These are phyloP conservation scores for Trichoderma koningiopsis DNA, from an alignment of 2,329 filamentous ascomycete genomes.

Conservation along the genomic window DNA sequence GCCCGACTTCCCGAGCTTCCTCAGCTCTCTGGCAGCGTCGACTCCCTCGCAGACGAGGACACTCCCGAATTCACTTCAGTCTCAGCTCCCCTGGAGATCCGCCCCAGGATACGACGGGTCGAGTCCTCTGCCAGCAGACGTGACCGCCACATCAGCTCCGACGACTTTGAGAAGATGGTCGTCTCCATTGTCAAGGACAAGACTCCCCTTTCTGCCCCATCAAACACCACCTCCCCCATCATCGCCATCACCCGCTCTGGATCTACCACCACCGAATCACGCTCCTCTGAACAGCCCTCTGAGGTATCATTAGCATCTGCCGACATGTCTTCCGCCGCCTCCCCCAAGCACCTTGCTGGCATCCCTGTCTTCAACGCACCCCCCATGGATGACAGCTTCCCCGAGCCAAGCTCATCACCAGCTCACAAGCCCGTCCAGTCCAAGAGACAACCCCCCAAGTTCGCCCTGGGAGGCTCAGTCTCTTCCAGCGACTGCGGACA, in stretches of 20 bases:
- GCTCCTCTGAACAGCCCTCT: constrained; percentile 52
- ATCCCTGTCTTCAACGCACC: constrained; percentile 53
- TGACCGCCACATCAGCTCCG: constrained; percentile 87
- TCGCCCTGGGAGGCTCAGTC: constrained; percentile 77
- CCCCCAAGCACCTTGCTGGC: constrained; percentile 83
- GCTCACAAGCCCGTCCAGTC: constrained; percentile 68
- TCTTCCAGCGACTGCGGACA: constrained; percentile 65
- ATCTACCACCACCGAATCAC: constrained; percentile 49
- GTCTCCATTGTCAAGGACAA: constrained; percentile 90
- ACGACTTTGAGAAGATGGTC: constrained; percentile 92
- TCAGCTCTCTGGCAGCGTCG: constrained; percentile 75
- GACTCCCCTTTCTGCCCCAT: constrained; percentile 53
- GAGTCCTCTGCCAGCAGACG: constrained; percentile 72
- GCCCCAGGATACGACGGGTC: constrained; percentile 69
- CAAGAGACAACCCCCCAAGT: constrained; percentile 63
- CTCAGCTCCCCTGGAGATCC: constrained; percentile 60
- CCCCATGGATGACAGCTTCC: constrained; percentile 57
- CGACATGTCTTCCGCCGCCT: constrained; percentile 45
- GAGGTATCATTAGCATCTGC: constrained; percentile 37
- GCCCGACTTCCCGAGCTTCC: constrained; percentile 59
- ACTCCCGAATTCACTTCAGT: constrained; percentile 59
- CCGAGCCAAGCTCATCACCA: constrained; percentile 60
- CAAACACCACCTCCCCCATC: constrained; percentile 35
- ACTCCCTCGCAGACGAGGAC: constrained; percentile 72
- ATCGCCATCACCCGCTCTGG: constrained; percentile 46